These are phyloP conservation scores for Xerocomellus chrysenteron DNA, from an alignment of 768 basidiomycete species.

Conservation along the genomic window DNA sequence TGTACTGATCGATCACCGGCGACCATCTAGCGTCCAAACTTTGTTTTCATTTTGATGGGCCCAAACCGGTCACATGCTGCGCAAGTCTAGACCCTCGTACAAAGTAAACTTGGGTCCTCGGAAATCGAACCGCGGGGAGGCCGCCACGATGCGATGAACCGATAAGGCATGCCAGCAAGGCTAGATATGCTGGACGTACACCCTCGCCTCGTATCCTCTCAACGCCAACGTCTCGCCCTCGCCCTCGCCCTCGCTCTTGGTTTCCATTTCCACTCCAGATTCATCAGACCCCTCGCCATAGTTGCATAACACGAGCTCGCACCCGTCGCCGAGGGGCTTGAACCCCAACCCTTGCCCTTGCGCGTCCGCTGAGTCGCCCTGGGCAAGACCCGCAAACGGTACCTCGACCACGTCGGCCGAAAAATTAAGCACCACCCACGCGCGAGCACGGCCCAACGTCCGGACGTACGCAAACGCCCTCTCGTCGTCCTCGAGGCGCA, in stretches of 20 bases:
- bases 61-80: too few relatives aligned
- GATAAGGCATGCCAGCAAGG: too few relatives aligned
- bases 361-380: too few relatives aligned
- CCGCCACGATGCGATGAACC: too few relatives aligned
- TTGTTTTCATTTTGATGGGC: too few relatives aligned
- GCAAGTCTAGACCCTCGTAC: too few relatives aligned
- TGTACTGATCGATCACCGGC: too few relatives aligned
- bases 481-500: constrained; percentile 46
- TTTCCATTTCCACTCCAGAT: not conserved
- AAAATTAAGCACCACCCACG: constrained; percentile 52
- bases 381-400: not conserved
- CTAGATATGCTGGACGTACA: constrained; percentile 6
- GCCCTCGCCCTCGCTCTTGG: too few relatives aligned
- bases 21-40: too few relatives aligned
- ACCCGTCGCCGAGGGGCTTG: not conserved
- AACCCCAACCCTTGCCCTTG: not conserved
- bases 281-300: constrained; percentile 8
- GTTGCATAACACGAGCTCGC: constrained; percentile 25
- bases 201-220: constrained; percentile 32
- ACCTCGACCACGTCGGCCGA: constrained; percentile 25
- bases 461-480: constrained; percentile 57
- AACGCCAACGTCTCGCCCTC: constrained; percentile 5
- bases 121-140: too few relatives aligned
- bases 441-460: constrained; percentile 30
- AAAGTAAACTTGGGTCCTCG: too few relatives aligned